Percentiles rank a stretch among this genome's conserved stretches.
phyloP scores from a whole-genome alignment of 2,329 filamentous ascomycete species.

The Neophaeococcomyces mojaviensis region DNA sequence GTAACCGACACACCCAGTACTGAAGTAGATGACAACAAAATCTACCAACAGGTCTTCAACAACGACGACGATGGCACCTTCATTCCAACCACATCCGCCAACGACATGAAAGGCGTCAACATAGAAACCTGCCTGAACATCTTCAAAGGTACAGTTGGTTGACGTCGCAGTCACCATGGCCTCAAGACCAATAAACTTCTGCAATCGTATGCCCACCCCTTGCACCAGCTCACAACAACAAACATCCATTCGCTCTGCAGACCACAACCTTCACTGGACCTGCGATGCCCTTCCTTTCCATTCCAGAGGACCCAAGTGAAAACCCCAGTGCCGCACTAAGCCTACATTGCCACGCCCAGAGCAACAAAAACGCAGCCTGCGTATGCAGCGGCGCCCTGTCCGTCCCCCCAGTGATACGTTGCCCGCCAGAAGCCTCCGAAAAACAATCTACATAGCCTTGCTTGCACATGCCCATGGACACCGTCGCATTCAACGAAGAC shows the following conservation, averaged over 20 bases:
- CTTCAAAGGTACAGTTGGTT: constrained; percentile 57
- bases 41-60: constrained; percentile 50
- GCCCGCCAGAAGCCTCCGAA: too few relatives aligned
- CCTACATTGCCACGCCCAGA: constrained; percentile 33
- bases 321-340: constrained; percentile 31
- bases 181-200: too few relatives aligned
- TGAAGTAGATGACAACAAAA: constrained; percentile 42
- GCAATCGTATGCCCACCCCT: too few relatives aligned
- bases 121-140: constrained; percentile 50
- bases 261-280: constrained; percentile 49
- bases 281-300: constrained; percentile 48
- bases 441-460: too few relatives aligned
- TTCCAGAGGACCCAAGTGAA: constrained; percentile 43
- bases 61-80: constrained; percentile 54
- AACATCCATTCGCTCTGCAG: constrained; percentile 43
- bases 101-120: constrained; percentile 47
- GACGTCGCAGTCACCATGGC: too few relatives aligned
- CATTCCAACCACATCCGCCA: constrained; percentile 58
- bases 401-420: too few relatives aligned
- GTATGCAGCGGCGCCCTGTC: constrained; percentile 35
- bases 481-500: too few relatives aligned
- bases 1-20: constrained; percentile 48
- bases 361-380: constrained; percentile 37
- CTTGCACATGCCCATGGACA: too few relatives aligned
- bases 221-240: constrained; percentile 51